Base-by-base conservation (phyloP, 148 eudicot species). In the Dysphania ambrosioides region DNA sequence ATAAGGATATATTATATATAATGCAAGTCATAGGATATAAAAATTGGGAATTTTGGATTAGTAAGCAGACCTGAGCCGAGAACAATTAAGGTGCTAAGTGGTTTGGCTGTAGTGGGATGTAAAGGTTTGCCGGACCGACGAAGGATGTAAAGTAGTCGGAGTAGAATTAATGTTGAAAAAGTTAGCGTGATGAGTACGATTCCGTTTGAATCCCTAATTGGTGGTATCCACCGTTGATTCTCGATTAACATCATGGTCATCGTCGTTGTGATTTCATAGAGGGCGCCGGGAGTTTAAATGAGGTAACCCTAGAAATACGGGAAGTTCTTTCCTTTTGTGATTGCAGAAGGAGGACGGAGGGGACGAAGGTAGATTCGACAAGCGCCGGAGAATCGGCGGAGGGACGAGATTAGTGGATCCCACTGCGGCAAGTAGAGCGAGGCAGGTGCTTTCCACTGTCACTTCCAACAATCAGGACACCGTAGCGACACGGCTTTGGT, bases 51-150 rank as follows among this genome's bases (percentile, higher is more conserved):
- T 13, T 47, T 47, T 47, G 70, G 57, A 56, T 19, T 1, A 26
- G 51, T 51, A 21, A 44, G 29, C 85, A 42, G 7, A 93, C 97
- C 98, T 82, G 98, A 93, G 75, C 98, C 98, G 41, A 93, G 88
- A 82, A 91, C 90, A 71, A 91, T 81, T 29, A 93, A 93, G 26
- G 97, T 91, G 72, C 89, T 89, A 34, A 85, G 79, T 66, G 90
- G 84, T 38, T 77, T 79, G 58, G 72, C 68, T 71, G 84, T 67
- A 38, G n/a, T 63, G 8, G 51, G 73, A 19, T 66, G 76, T 34
- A 79, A 79, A 12, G 91, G 86, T 78, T 89, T 87, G 27, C 91
- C 82, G 34, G 80, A 88, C 74, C 76, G 79, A 72, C 77, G 72
- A 21, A 91, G 41, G 73, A 91, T 87, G 60, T 84, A 91, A 3